A percentile compares a stretch with the other conserved stretches of the same genome.
Evolutionary conservation across 805 yeast species (phyloP).

Genomic region (Kodamaea leandrae): DNA sequence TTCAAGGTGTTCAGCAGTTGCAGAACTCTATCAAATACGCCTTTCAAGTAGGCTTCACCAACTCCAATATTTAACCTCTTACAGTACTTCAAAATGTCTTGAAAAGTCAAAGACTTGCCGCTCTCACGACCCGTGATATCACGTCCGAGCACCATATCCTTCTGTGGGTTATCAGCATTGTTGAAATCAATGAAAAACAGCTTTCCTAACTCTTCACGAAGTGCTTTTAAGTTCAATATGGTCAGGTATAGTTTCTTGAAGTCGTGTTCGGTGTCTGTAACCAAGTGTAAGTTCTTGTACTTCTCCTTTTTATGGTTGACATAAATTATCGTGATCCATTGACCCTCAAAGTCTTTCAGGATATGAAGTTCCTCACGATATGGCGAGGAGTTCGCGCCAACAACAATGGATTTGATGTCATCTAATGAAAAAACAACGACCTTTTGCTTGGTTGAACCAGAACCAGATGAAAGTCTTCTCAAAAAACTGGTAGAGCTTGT

Average conservation of each 20-base stretch:
- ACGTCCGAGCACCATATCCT: conserved; percentile 24
- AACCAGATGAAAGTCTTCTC: conserved; percentile 4
- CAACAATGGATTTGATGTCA: conserved; percentile 58
- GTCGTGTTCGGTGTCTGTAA: conserved; percentile 64
- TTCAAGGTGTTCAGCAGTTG: conserved; percentile 48
- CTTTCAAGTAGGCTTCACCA: conserved; percentile 47
- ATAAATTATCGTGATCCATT: conserved; percentile 84
- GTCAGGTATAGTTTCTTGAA: conserved; percentile 53
- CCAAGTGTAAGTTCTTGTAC: conserved; percentile 74
- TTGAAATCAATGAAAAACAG: conserved; percentile 46
- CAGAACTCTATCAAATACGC: conserved; percentile 49
- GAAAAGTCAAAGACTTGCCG: conserved; percentile 48
- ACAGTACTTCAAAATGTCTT: conserved; percentile 65
- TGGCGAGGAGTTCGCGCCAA: conserved; percentile 71
- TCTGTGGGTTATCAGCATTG: conserved; percentile 31
- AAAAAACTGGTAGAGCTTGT: not conserved
- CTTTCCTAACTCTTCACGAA: conserved; percentile 55
- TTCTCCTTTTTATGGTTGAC: conserved; percentile 56
- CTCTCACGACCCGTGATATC: conserved; percentile 18
- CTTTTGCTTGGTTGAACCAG: conserved; percentile 12
- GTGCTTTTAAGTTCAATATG: conserved; percentile 60
- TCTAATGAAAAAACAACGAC: conserved; percentile 46
- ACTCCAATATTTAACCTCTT: conserved; percentile 71
- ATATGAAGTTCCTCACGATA: conserved; percentile 84
- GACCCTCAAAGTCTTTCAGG: conserved; percentile 56